Percentiles rank a stretch among this genome's conserved stretches.
These are phyloP conservation scores for Nectriaceae sp. DNA, from an alignment of 2,329 filamentous ascomycete species.

Conservation along the genomic window DNA sequence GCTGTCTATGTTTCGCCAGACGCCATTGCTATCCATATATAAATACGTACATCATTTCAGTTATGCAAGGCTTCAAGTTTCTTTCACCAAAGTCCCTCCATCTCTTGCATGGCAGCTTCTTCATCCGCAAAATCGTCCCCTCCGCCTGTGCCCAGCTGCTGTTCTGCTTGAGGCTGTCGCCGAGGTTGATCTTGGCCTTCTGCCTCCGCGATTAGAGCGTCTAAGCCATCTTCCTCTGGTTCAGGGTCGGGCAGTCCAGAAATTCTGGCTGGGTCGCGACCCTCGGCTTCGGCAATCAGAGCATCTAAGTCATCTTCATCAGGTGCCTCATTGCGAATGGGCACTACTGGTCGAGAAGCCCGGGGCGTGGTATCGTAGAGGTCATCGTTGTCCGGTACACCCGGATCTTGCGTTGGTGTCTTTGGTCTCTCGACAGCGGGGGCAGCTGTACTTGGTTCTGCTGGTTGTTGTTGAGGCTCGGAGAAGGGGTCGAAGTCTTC, in stretches of 20 bases:
- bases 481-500: slow-evolving; percentile 17
- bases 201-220: slow-evolving; percentile 55
- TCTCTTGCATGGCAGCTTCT: slow-evolving; percentile 68
- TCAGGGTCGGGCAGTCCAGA: slow-evolving; percentile 1
- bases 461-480: slow-evolving; percentile 27
- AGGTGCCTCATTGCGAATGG: slow-evolving; percentile 25
- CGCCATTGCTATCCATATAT: too few relatives aligned
- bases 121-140: slow-evolving; percentile 56
- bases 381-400: slow-evolving; percentile 48
- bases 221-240: slow-evolving; percentile 32
- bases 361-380: slow-evolving; percentile 57
- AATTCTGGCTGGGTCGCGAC: slow-evolving; percentile 15
- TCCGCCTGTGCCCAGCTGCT: background rate
- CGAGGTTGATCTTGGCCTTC: slow-evolving; percentile 28
- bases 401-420: slow-evolving; percentile 23
- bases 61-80: too few relatives aligned
- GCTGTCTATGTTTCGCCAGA: too few relatives aligned
- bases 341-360: slow-evolving; percentile 20
- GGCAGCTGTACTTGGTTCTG: slow-evolving; percentile 11
- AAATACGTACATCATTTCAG: too few relatives aligned
- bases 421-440: slow-evolving; percentile 38
- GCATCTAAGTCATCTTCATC: slow-evolving; percentile 57
- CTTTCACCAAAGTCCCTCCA: slow-evolving; percentile 54
- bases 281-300: slow-evolving; percentile 52
- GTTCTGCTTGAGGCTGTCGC: background rate